Base-by-base conservation (phyloP, 805 yeast species). In the Starmerella asiatica region DNA sequence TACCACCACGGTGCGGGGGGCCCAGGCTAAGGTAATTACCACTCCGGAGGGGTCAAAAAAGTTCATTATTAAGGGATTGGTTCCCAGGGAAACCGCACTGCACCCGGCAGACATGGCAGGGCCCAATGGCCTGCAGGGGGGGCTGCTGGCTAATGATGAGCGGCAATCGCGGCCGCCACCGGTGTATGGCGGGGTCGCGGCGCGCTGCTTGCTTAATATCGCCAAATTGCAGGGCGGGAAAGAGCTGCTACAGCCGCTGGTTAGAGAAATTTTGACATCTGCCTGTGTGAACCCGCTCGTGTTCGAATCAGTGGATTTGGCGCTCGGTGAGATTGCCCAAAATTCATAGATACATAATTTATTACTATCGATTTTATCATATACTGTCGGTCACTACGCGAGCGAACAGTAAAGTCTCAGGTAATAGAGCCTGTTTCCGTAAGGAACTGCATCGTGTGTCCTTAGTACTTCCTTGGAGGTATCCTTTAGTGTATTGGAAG, bases 21-120 rank as follows among this genome's bases (percentile, higher is more conserved):
- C 94, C 3, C 78, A 82, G 38, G 97, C 98, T 1, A 86, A 85
- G 88, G 97, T 91, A 14, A 73, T 88, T 19, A 72, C 73, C 39
- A 67, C 73, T 31, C 69, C 75, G 5, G 66, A 73, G 12, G 75
- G 71, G 12, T 76, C 79, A 1, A 77, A 83, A 54, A 80, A 78
- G 57, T 91, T 91, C 54, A 83, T 91, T 32, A 91, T 91, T 53
- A 82, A 82, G 60, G 97, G 98, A 11, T 82, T 91, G 42, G 85
- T 81, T 57, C 97, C 98, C 21, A 71, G 98, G 51, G 62, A 58
- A 40, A 46, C 44, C 23, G 59, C 68, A 3, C 45, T 63, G 21
- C 45, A 56, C 12, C 51, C 60, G 11, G 39, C 50, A 19, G 39
- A 39, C 18, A 32, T 45, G 35, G 18, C 38, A 19, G 36, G 30